phyloP scores from a whole-genome alignment of 2,329 filamentous ascomycete genomes.

The Herpotrichia juniperi region DNA sequence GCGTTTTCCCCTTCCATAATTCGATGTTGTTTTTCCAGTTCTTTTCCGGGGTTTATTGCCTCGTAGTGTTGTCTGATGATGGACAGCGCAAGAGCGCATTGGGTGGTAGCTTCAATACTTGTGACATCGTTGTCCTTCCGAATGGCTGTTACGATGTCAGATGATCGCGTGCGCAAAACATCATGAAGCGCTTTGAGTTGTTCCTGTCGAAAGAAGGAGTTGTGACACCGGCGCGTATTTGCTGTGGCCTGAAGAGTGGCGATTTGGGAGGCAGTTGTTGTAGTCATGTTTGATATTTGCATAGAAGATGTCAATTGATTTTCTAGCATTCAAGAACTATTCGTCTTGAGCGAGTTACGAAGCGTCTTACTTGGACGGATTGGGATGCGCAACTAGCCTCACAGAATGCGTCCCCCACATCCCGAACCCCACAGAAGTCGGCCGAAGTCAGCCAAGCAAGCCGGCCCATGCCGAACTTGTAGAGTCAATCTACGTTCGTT shows the following conservation, averaged over 20 bases:
- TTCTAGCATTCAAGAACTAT: too few species aligned
- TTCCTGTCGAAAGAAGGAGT: slow-evolving; percentile 53
- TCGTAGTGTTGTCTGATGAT: slow-evolving; percentile 49
- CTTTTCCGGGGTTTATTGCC: slow-evolving; percentile 46
- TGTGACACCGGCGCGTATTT: slow-evolving; percentile 53
- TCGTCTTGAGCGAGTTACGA: too few species aligned
- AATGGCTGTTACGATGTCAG: slow-evolving; percentile 49
- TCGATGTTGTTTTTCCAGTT: slow-evolving; percentile 50
- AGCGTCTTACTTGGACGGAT: too few species aligned
- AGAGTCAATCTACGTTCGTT: too few species aligned
- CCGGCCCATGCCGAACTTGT: too few species aligned
- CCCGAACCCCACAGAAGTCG: neutral
- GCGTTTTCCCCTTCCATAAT: slow-evolving; percentile 50
- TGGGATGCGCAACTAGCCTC: too few species aligned
- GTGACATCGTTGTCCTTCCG: slow-evolving; percentile 46
- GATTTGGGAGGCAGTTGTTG: slow-evolving; percentile 7
- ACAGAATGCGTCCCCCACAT: neutral
- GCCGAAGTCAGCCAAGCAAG: too few species aligned
- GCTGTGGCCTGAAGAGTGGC: slow-evolving; percentile 48
- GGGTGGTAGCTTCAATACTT: slow-evolving; percentile 47
- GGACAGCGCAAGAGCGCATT: slow-evolving; percentile 50
- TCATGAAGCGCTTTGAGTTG: slow-evolving; percentile 54
- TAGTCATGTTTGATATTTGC: neutral
- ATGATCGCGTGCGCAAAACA: slow-evolving; percentile 41
- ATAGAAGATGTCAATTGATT: neutral